A percentile compares a stretch with the other conserved stretches of the same genome.
These are phyloP conservation scores for Metroxylon sagu DNA, from an alignment of 176 grass and related monocot species.

Conservation along the genomic window DNA sequence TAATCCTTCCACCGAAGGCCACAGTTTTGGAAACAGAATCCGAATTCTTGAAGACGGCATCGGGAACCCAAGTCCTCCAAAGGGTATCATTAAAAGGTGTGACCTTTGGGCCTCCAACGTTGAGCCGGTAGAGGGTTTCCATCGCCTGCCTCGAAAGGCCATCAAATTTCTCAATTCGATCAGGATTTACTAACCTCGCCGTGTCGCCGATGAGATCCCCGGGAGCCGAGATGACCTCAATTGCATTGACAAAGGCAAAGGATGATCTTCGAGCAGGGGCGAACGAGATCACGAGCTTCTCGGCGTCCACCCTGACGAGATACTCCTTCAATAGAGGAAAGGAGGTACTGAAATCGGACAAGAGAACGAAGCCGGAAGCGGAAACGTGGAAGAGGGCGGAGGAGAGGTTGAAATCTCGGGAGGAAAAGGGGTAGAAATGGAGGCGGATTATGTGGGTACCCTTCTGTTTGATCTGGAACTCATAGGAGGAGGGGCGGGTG, in stretches of 20 bases:
- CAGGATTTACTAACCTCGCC: conserved; percentile 32
- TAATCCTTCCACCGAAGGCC: conserved; percentile 63
- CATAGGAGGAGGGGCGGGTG: conserved; percentile 56
- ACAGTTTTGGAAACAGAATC: conserved; percentile 21
- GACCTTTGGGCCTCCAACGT: conserved; percentile 68
- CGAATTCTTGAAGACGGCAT: conserved; percentile 22
- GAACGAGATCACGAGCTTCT: conserved; percentile 55
- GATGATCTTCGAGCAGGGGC: conserved; percentile 43
- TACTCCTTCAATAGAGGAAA: conserved; percentile 68
- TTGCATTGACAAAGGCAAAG: conserved; percentile 75
- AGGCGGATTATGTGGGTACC: conserved; percentile 75
- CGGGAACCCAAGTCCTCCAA: conserved; percentile 90
- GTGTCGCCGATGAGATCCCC: conserved; percentile 63
- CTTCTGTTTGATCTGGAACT: conserved; percentile 46
- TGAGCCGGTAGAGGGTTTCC: conserved; percentile 76
- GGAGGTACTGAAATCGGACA: conserved; percentile 66
- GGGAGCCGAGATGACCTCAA: conserved; percentile 79
- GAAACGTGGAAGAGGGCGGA: conserved; percentile 74
- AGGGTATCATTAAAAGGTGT: conserved; percentile 90
- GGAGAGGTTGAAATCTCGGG: conserved; percentile 36
- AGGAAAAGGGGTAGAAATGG: conserved; percentile 77
- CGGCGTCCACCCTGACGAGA: conserved; percentile 47
- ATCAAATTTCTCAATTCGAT: conserved; percentile 22
- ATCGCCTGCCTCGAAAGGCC: conserved; percentile 55
- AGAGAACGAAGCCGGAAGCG: conserved; percentile 31